A percentile compares a stretch with the other conserved stretches of the same genome.
phyloP scores from a whole-genome alignment of 371 early-diverging fungal species.

The Capillidium heterosporum region DNA sequence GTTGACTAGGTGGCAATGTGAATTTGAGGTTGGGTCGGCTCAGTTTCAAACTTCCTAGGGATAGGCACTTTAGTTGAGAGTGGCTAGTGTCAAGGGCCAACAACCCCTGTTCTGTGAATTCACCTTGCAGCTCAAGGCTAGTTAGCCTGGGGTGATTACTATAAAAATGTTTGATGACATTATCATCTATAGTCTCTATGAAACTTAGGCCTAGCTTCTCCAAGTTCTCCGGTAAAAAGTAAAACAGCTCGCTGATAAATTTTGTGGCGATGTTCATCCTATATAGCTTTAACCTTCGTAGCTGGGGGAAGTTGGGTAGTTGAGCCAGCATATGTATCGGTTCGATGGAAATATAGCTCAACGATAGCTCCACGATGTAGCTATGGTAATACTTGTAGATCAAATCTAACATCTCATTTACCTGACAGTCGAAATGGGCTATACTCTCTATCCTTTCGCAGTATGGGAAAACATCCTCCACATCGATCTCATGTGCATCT shows the following conservation, averaged over 20 bases:
- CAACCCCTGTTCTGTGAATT: background rate
- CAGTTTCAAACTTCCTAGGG: slow-evolving; percentile 27
- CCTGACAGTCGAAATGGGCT: background rate
- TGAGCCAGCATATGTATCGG: background rate
- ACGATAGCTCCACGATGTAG: background rate
- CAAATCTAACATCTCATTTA: background rate
- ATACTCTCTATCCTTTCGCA: no score
- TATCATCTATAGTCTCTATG: background rate
- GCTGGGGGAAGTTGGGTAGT: background rate
- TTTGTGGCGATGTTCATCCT: background rate
- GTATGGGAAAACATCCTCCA: no score
- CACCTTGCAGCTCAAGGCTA: background rate
- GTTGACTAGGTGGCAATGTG: background rate
- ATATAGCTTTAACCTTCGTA: background rate
- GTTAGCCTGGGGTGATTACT: background rate
- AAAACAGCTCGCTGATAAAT: background rate
- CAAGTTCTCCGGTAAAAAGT: background rate
- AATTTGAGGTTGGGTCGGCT: background rate
- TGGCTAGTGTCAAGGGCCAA: background rate
- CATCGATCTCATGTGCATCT: no score
- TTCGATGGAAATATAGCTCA: background rate
- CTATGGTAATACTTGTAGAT: background rate
- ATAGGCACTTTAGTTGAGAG: background rate
- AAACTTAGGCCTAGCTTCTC: background rate
- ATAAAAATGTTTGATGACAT: background rate